Base-by-base conservation (phyloP, 2,329 filamentous ascomycete genomes). In the Paraconiothyrium brasiliense region DNA sequence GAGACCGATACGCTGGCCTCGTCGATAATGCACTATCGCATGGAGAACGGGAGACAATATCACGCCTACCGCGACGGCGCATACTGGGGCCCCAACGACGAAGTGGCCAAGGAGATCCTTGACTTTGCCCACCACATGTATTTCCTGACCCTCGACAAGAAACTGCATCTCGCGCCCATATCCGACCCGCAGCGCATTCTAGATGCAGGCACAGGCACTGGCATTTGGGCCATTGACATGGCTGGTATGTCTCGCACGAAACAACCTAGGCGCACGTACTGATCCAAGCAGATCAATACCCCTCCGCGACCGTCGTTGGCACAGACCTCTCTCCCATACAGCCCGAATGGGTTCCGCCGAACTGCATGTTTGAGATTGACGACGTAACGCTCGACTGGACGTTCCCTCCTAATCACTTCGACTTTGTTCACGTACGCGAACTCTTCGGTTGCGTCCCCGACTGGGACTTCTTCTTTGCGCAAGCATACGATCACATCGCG, bases 291-390 rank as follows among this genome's bases (percentile, higher is more conserved):
- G 71, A 76, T 47, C 71, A 73, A 44, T 72, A 72, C 55, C 69
- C 72, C 41, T 68, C 68, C 46, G 73, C 71, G 8, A 67, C 62
- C 20, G 71, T 76, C 54, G 79, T 78, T 4, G 84, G 83, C 43
- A 81, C 78, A 24, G 83, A 84, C 66, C 78, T 84, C 49, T 82
- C 80, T 0, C 82, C 83, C 41, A 84, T 84, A 51, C 83, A 85
- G 64, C 83, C 82, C 4, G 70, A 72, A 58, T 81, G 80, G 76
- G 79, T 84, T 0, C 82, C 82, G 0, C 77, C 80, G 2, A 84
- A 84, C 66, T 79, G 78, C 63, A 67, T 72, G 30, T 84, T 84
- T 65, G 79, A 83, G 57, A 78, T 84, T 57, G 83, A 84, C 71
- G 82, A 84, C 54, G 74, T 80, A 16, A 77, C 76, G 1, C 68